Percentiles rank a stretch among this genome's conserved stretches.
phyloP scores from a whole-genome alignment of 352 stramenopile species.

The Globisporangium apiculatum region DNA sequence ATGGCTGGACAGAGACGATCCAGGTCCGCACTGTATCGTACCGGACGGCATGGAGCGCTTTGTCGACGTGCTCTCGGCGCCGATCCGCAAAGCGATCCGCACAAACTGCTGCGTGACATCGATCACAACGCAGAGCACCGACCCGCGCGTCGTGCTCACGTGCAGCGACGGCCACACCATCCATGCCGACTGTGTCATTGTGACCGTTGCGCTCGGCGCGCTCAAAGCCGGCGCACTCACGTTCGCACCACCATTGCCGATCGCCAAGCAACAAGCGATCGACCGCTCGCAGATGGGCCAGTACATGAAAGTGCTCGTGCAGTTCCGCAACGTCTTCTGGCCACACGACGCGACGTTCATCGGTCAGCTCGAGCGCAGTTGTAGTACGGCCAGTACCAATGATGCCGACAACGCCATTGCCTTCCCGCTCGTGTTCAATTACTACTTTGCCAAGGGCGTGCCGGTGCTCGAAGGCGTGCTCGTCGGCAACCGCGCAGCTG shows the following conservation, averaged over 20 bases:
- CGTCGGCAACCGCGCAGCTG: constrained; percentile 29
- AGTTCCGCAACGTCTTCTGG: constrained; percentile 65
- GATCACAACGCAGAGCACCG: constrained; percentile 11
- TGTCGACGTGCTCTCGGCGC: constrained; percentile 24
- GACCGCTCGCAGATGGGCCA: constrained; percentile 49
- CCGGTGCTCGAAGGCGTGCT: constrained; percentile 55
- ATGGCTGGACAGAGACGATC: constrained; percentile 26
- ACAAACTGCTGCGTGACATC: constrained; percentile 20
- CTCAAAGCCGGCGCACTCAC: constrained; percentile 34
- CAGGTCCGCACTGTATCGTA: constrained; percentile 44
- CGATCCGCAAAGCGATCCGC: constrained; percentile 24
- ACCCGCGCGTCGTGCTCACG: constrained; percentile 24
- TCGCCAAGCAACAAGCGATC: constrained; percentile 34
- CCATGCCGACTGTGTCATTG: constrained; percentile 34
- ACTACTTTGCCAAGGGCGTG: constrained; percentile 37
- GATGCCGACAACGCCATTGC: constrained; percentile 9
- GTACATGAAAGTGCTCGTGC: constrained; percentile 73
- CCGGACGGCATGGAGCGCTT: constrained; percentile 42
- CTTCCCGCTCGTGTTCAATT: constrained; percentile 63
- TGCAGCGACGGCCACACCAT: constrained; percentile 17
- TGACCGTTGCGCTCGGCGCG: constrained; percentile 49
- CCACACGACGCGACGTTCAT: constrained; percentile 35
- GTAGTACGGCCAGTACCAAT: constrained; percentile 1
- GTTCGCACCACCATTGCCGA: constrained; percentile 44
- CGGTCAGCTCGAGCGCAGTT: constrained; percentile 17